Evolutionary conservation across 2,329 filamentous ascomycete species (phyloP).

Genomic region (Didymosphaeria variabile): DNA sequence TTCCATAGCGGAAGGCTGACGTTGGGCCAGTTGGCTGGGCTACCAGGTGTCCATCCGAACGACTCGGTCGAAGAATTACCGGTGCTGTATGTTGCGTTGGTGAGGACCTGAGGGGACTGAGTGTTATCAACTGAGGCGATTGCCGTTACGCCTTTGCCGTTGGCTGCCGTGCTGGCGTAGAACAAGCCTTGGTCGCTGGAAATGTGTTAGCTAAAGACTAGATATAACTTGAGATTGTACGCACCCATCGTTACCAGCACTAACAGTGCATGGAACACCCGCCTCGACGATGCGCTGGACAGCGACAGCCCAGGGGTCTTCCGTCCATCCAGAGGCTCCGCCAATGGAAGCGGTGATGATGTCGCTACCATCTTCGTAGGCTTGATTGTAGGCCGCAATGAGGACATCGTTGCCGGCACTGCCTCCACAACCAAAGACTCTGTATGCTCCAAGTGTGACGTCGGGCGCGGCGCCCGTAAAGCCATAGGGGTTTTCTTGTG

Average conservation of each 20-base stretch:
- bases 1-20: slow-evolving; percentile 34
- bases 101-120: slow-evolving; percentile 42
- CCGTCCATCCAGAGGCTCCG: slow-evolving; percentile 43
- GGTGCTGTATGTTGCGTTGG: slow-evolving; percentile 44
- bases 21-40: slow-evolving; percentile 35
- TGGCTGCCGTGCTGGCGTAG: slow-evolving; percentile 53
- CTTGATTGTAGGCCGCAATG: slow-evolving; percentile 67
- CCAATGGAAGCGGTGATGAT: slow-evolving; percentile 51
- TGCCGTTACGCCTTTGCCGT: slow-evolving; percentile 54
- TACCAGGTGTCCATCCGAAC: slow-evolving; percentile 47
- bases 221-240: too few species aligned
- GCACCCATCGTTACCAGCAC: slow-evolving; percentile 60
- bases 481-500: slow-evolving; percentile 49
- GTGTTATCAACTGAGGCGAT: slow-evolving; percentile 56
- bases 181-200: slow-evolving; percentile 57
- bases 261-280: slow-evolving; percentile 61
- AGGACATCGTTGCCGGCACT: slow-evolving; percentile 66
- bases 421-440: slow-evolving; percentile 54
- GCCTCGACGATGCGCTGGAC: slow-evolving; percentile 54
- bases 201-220: too few species aligned
- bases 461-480: slow-evolving; percentile 33
- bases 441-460: slow-evolving; percentile 32
- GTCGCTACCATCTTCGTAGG: slow-evolving; percentile 60
- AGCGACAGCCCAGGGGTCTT: slow-evolving; percentile 52
- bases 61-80: slow-evolving; percentile 28